A percentile compares a stretch with the other conserved stretches of the same genome.
phyloP scores from a whole-genome alignment of 495 filamentous ascomycete genomes.

The Aspergillus conjunctus region DNA sequence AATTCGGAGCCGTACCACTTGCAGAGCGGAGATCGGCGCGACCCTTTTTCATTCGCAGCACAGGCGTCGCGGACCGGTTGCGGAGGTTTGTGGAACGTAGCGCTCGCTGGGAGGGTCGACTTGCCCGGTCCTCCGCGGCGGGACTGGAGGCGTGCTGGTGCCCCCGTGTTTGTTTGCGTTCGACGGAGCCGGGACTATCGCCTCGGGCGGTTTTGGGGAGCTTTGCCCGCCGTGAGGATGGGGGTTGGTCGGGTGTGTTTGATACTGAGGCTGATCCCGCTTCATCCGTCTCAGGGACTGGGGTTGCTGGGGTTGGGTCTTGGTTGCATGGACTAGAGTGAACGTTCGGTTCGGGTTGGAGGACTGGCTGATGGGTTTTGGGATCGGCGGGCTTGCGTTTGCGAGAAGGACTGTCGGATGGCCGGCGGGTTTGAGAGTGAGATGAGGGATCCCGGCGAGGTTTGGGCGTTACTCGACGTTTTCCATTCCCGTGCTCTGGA shows the following conservation, averaged over 20 bases:
- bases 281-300: neutral
- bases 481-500: neutral
- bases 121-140: conserved; percentile 1
- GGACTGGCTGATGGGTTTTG: conserved; percentile 30
- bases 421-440: conserved; percentile 21
- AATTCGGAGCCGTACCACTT: conserved; percentile 15
- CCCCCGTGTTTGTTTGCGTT: conserved; percentile 29
- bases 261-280: conserved; percentile 10
- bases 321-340: neutral
- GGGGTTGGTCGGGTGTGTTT: conserved; percentile 25
- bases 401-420: conserved; percentile 43
- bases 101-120: conserved; percentile 17
- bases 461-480: conserved; percentile 20
- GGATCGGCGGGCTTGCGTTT: conserved; percentile 47
- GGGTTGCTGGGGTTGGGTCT: conserved; percentile 21
- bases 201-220: conserved; percentile 40
- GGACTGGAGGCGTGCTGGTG: neutral
- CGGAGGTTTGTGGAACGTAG: conserved; percentile 20
- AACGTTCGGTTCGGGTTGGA: conserved; percentile 13
- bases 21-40: conserved; percentile 30
- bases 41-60: conserved; percentile 33
- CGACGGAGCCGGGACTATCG: conserved; percentile 46
- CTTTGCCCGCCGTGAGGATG: conserved; percentile 31
- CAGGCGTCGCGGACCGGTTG: conserved; percentile 23
- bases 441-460: conserved; percentile 20